Conservation (phyloP, 208 protist genomes). For the Kentomonas sorsogonicus region DNA sequence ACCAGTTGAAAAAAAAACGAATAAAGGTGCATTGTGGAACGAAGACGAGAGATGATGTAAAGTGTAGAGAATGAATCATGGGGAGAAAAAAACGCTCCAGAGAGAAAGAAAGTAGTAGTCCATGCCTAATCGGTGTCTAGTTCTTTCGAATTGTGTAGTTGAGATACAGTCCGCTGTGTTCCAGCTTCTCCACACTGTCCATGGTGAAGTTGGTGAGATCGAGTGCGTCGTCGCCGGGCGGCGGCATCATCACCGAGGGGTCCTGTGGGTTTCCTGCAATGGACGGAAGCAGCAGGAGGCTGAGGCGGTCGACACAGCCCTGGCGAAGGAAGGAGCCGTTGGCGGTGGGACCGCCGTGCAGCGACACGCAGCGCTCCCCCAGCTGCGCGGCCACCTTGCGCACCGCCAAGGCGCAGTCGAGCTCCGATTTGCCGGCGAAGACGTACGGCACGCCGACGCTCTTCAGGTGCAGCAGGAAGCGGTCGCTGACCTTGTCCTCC, state of each 20-base stretch:
- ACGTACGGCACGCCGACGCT: conserved; percentile 19
- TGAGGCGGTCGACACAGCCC: conserved; percentile 12
- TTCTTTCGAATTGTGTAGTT: conserved; percentile 9
- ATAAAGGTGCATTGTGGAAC: neutral
- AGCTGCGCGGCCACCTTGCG: conserved; percentile 17
- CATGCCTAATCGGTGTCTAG: neutral
- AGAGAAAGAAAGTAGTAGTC: neutral
- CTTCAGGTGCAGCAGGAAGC: conserved; percentile 15
- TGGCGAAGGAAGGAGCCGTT: conserved; percentile 16
- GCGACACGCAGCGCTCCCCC: conserved; percentile 10
- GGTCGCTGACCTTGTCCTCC: conserved; percentile 19
- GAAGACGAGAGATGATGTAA: neutral
- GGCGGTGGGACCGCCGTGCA: conserved; percentile 18
- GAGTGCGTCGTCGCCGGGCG: conserved; percentile 10
- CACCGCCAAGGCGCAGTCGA: conserved; percentile 14
- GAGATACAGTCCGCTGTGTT: conserved; percentile 18
- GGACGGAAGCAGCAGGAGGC: conserved; percentile 14
- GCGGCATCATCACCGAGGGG: conserved; percentile 9
- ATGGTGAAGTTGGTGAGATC: conserved; percentile 7
- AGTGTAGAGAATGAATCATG: neutral
- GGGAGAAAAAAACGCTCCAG: too few species aligned
- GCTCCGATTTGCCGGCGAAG: conserved; percentile 19
- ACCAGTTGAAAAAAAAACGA: neutral
- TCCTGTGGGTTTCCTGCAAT: conserved; percentile 10
- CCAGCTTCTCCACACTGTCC: conserved; percentile 15